phyloP scores from a whole-genome alignment of 352 stramenopile species.

The Phytophthora pistaciae region DNA sequence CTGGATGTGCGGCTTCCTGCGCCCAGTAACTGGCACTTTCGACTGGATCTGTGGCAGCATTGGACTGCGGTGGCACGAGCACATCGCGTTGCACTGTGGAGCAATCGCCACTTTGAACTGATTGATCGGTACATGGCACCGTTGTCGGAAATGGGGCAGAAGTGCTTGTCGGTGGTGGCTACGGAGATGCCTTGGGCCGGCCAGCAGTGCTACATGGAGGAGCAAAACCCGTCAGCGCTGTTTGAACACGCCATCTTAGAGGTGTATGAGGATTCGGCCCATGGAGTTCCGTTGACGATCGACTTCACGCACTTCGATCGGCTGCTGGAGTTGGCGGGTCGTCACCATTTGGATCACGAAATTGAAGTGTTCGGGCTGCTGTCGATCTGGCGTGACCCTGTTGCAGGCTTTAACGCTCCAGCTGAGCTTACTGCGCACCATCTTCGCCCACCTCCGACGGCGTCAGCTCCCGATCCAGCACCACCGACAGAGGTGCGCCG shows the following conservation, averaged over 20 bases:
- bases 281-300: conserved; percentile 50
- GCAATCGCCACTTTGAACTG: conserved; percentile 69
- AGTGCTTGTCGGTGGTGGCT: conserved; percentile 74
- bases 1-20: conserved; percentile 57
- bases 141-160: conserved; percentile 75
- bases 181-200: conserved; percentile 84
- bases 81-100: conserved; percentile 67
- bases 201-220: conserved; percentile 83
- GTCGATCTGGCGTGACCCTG: conserved; percentile 70
- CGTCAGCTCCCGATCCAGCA: conserved; percentile 29
- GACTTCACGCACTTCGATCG: conserved; percentile 80
- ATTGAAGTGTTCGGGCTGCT: conserved; percentile 83
- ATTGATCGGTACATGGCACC: conserved; percentile 71
- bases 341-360: conserved; percentile 65
- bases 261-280: conserved; percentile 60
- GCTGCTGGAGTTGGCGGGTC: conserved; percentile 57
- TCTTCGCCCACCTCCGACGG: conserved; percentile 32
- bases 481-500: conserved; percentile 24
- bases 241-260: conserved; percentile 76
- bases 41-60: conserved; percentile 86
- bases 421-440: conserved; percentile 49
- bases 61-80: conserved; percentile 64
- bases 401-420: conserved; percentile 66
- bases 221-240: conserved; percentile 68
- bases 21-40: conserved; percentile 64